Base-by-base conservation (phyloP, 345 rosid genomes). In the Aethionema arabicum region DNA sequence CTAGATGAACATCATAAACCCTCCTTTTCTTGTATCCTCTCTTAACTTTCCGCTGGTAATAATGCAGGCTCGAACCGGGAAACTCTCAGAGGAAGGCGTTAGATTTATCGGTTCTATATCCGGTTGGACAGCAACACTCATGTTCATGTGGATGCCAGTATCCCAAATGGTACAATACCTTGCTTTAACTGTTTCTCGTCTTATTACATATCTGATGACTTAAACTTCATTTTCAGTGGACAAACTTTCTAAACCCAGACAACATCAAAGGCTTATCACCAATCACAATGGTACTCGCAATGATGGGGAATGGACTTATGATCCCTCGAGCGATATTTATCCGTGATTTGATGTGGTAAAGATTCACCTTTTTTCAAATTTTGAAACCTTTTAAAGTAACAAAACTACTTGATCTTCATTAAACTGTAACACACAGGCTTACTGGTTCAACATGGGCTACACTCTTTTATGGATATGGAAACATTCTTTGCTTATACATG, bases 131-230 rank as follows among this genome's bases (percentile, higher is more conserved):
- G 93, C 98, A 6, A 91, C 98, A 11, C 84, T 91, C 68, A 88
- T 91, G 63, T 91, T 91, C 81, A 91, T 91, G 98, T 88, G 96
- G 95, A 91, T 91, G 95, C 92, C 95, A 45, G 87, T 91, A 56
- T 69, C 95, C 2, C 96, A 88, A 65, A 83, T 86, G 98, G 98
- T 91, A 67, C 61, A 41, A 39, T 1, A 2, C 12, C 59, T 32
- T 9, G 5, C 47, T 36, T 44, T 45, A 9, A 21, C 3, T 45
- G 33, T 53, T 37, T 21, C 32, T 46, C 32, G 40, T 58, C 47
- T 8, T 65, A 4, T 32, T 32, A 50, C 13, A 59, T 44, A 65
- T 44, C 31, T 65, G 62, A 38, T 65, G 57, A 37, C 59, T 65
- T 32, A n/a, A n/a, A 68, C 56, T 57, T 49, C 52, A 64, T 31